Percentiles rank a stretch among this genome's conserved stretches.
Conservation (phyloP, 768 basidiomycete species). For the Boletus tylopilopsis region DNA sequence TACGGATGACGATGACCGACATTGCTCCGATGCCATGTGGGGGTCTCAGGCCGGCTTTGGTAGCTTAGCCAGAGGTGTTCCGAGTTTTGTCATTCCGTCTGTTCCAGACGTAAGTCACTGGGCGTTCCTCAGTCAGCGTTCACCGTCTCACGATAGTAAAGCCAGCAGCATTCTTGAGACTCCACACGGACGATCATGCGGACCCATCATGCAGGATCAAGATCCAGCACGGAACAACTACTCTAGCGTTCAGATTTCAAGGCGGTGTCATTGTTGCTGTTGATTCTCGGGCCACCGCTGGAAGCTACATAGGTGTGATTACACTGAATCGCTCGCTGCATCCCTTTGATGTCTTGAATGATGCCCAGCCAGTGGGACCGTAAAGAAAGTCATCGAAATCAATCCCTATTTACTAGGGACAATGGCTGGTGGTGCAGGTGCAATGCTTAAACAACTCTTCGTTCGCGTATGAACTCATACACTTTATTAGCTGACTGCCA, state of each 20-base stretch:
- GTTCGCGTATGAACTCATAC: conserved; percentile 3
- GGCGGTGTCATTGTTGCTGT: conserved; percentile 99
- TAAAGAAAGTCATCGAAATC: conserved; percentile 99
- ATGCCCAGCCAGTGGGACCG: conserved; percentile 81
- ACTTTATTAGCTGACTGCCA: conserved; percentile 77
- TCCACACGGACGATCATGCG: conserved; percentile 94
- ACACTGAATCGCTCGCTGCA: background rate
- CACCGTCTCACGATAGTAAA: conserved; percentile 32
- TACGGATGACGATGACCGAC: conserved; percentile 59
- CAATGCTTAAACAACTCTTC: conserved; percentile 23
- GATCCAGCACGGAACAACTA: conserved; percentile 98
- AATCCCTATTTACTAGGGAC: conserved; percentile 98
- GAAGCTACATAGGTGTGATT: conserved; percentile 87
- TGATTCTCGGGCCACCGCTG: conserved; percentile 97
- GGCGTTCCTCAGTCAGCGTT: background rate
- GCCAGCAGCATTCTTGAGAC: conserved; percentile 87
- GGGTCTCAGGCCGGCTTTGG: conserved; percentile 84
- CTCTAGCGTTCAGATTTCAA: conserved; percentile 92
- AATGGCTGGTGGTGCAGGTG: conserved; percentile 98
- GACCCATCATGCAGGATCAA: conserved; percentile 95
- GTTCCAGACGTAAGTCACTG: conserved; percentile 75
- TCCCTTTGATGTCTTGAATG: background rate
- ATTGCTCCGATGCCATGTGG: conserved; percentile 69
- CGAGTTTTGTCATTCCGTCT: conserved; percentile 67
- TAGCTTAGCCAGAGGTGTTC: conserved; percentile 64